A percentile compares a stretch with the other conserved stretches of the same genome.
phyloP scores from a whole-genome alignment of 1,284 basidiomycete genomes.

The Leccinum holopus region DNA sequence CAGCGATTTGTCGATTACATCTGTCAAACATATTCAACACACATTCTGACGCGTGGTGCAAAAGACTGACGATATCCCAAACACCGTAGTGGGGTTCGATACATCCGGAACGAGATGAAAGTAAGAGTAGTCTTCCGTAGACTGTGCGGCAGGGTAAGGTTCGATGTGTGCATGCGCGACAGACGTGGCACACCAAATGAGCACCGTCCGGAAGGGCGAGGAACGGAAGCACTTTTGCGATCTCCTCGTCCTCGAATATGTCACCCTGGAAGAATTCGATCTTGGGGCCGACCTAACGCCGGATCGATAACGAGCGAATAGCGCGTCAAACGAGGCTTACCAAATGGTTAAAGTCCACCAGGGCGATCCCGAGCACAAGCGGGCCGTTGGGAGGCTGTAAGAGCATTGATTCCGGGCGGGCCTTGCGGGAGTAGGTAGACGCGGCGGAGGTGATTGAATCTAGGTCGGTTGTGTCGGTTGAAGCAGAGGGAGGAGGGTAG shows the following conservation, averaged over 20 bases:
- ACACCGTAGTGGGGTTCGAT: slow-evolving; percentile 76
- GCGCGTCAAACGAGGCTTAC: slow-evolving; percentile 42
- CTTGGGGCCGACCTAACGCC: slow-evolving; percentile 77
- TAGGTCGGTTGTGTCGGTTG: slow-evolving; percentile 44
- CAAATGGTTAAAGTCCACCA: slow-evolving; percentile 90
- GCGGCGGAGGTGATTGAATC: slow-evolving; percentile 63
- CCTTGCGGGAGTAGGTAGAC: slow-evolving; percentile 68
- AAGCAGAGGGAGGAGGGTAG: slow-evolving; percentile 57
- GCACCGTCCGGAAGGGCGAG: slow-evolving; percentile 98
- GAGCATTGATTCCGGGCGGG: slow-evolving; percentile 72
- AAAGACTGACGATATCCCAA: slow-evolving; percentile 85
- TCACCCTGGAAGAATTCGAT: slow-evolving; percentile 79
- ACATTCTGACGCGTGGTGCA: slow-evolving; percentile 4
- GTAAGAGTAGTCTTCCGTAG: slow-evolving; percentile 94
- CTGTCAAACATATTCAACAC: slow-evolving; percentile 39
- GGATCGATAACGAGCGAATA: slow-evolving; percentile 15
- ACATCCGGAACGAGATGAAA: slow-evolving; percentile 82
- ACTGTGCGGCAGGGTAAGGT: slow-evolving; percentile 45
- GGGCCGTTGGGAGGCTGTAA: slow-evolving; percentile 57
- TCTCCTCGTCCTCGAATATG: slow-evolving; percentile 78
- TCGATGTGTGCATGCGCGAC: slow-evolving; percentile 7
- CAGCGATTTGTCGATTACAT: slow-evolving; percentile 94
- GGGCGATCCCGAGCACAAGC: slow-evolving; percentile 76
- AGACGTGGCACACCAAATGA: slow-evolving; percentile 66
- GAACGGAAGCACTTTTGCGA: slow-evolving; percentile 86